Evolutionary conservation across 192 early-diverging fungal genomes (phyloP).

Genomic region (Linnemannia schmuckeri): DNA sequence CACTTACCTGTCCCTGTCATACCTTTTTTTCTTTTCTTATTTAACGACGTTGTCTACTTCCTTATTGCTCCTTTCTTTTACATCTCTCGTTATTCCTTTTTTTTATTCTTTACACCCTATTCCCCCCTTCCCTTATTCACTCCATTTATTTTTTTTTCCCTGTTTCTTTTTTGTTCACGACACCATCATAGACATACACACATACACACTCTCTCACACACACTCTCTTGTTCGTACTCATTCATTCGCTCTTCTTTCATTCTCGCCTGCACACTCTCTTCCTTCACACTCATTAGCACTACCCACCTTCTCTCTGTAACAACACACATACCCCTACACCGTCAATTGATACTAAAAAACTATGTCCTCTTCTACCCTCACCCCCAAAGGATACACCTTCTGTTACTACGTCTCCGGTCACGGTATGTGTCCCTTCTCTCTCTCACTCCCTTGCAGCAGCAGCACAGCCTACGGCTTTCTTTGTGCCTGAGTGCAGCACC

Average conservation of each 20-base stretch:
- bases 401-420: constrained; percentile 73
- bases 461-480: no score
- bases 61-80: no score
- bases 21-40: not conserved
- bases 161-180: not conserved
- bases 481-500: no score
- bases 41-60: not conserved
- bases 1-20: not conserved
- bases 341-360: not conserved
- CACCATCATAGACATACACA: not conserved
- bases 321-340: not conserved
- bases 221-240: not conserved
- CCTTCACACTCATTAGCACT: not conserved
- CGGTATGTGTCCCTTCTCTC: constrained; percentile 46
- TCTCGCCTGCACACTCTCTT: not conserved
- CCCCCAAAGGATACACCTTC: constrained; percentile 58
- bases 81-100: not conserved
- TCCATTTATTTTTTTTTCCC: not conserved
- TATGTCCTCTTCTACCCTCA: not conserved
- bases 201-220: not conserved
- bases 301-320: not conserved
- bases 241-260: not conserved
- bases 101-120: not conserved
- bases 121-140: not conserved
- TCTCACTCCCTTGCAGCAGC: not conserved